Base-by-base conservation (phyloP, 148 eudicot species). In the Heliamphora exappendiculata region DNA sequence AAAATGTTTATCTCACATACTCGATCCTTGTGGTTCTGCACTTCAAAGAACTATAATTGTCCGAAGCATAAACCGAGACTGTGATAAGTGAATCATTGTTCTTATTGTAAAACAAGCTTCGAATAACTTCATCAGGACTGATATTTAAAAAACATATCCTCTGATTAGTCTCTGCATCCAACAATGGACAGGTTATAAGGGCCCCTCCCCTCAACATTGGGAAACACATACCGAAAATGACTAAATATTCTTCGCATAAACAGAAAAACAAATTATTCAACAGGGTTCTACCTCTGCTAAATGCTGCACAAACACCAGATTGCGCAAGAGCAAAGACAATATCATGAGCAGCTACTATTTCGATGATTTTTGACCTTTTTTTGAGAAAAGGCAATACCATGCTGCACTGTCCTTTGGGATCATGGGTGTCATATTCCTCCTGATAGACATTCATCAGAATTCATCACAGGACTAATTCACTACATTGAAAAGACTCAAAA, bases 391-490 rank as follows among this genome's bases (percentile, higher is more conserved):
- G 90, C 76, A 95, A 82, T 44, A 89, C 84, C 79, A 89, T 82
- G 63, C 89, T 67, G 69, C 88, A 88, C 34, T 95, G 88, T 31
- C 94, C 99, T 84, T 92, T 95, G 13, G 97, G 99, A 84, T 95
- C 97, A 85, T 95, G 97, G 11, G 97, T 95, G 75, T 95, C 99
- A 84, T 88, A 92, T 82, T 95, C 99, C 81, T 91, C 97, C 98
- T 93, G 93, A 17, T 51, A 22, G 60, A 88, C 53, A 20, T 58
- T 47, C 33, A 70, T 41, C 53, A 36, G 9, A 62, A 34, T 22
- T n/a, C 16, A 74, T 20, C 64, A 57, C 26, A 13, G 2, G 24
- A 29, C 60, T 6, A 16, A 24, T 26, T 8, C 0, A 26, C 33
- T 24, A 68, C 8, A 11, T 28, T 20, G 33, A 72, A 36, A 51